Evolutionary conservation across 2,329 filamentous ascomycete species (phyloP).

Genomic region (Clarireedia monteithiana): DNA sequence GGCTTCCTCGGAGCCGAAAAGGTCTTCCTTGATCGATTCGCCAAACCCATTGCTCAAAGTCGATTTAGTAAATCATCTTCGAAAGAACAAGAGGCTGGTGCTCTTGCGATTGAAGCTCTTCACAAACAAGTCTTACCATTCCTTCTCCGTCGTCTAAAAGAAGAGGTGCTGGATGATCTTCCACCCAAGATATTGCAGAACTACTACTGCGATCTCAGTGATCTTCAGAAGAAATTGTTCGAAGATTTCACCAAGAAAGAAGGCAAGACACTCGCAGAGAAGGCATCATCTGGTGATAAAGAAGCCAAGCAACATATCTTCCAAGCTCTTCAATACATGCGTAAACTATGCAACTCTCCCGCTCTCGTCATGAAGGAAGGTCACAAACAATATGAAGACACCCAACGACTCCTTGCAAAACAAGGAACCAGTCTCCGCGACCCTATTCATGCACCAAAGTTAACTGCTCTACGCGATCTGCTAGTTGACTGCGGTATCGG

Average conservation of each 20-base stretch:
- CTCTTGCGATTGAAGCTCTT: slow-evolving; percentile 91
- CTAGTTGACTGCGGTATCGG: slow-evolving; percentile 99
- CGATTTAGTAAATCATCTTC: slow-evolving; percentile 96
- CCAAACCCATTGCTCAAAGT: slow-evolving; percentile 84
- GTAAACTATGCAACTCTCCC: slow-evolving; percentile 96
- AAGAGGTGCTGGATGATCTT: slow-evolving; percentile 92
- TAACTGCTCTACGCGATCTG: slow-evolving; percentile 81
- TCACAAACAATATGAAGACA: slow-evolving; percentile 83
- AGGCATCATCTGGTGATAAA: slow-evolving; percentile 79
- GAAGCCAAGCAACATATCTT: slow-evolving; percentile 98
- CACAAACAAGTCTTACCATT: slow-evolving; percentile 98
- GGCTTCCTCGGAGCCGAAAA: slow-evolving; percentile 95
- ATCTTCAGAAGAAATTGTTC: slow-evolving; percentile 89
- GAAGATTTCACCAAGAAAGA: slow-evolving; percentile 95
- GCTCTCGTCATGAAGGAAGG: slow-evolving; percentile 93
- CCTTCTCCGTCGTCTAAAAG: slow-evolving; percentile 89
- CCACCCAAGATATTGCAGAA: slow-evolving; percentile 98
- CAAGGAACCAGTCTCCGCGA: slow-evolving; percentile 80
- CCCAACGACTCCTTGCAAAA: slow-evolving; percentile 70
- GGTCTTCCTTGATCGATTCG: slow-evolving; percentile 86
- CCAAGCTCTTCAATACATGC: slow-evolving; percentile 98
- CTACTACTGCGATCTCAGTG: slow-evolving; percentile 97
- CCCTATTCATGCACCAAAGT: slow-evolving; percentile 81
- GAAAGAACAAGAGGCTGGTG: slow-evolving; percentile 95
- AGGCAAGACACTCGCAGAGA: slow-evolving; percentile 75